Evolutionary conservation across 75 land plant species (phyloP).

Genomic region (Picea sitchensis): DNA sequence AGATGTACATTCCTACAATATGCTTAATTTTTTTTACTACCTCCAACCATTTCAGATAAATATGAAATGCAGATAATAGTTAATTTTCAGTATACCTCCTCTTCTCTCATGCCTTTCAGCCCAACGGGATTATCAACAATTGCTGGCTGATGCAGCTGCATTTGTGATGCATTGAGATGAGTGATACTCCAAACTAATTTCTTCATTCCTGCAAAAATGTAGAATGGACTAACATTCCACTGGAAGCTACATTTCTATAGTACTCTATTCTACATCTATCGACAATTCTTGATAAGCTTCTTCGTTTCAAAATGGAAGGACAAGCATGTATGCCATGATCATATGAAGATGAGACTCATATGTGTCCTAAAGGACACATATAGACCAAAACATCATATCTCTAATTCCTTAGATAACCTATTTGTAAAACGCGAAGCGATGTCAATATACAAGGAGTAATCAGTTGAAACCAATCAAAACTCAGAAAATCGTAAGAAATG

Average conservation of each 20-base stretch:
- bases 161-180: slow-evolving; percentile 62
- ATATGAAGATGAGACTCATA: neutral
- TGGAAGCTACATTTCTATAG: too few relatives aligned
- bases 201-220: slow-evolving; percentile 83
- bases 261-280: too few relatives aligned
- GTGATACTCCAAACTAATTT: slow-evolving; percentile 97
- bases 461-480: neutral
- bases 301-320: neutral
- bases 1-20: neutral
- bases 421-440: neutral
- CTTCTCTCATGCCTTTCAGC: slow-evolving; percentile 93
- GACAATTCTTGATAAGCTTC: too few relatives aligned
- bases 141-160: slow-evolving; percentile 36
- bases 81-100: slow-evolving; percentile 61
- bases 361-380: too few relatives aligned
- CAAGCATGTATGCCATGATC: neutral
- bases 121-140: slow-evolving; percentile 34
- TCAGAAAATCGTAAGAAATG: slow-evolving; percentile 2
- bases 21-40: neutral
- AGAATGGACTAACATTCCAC: too few relatives aligned
- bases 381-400: too few relatives aligned
- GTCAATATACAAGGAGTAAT: neutral
- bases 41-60: neutral
- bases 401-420: neutral
- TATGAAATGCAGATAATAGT: neutral